A percentile compares a stretch with the other conserved stretches of the same genome.
Conservation (phyloP, 116 monocot species). For the Thalassia testudinum region DNA sequence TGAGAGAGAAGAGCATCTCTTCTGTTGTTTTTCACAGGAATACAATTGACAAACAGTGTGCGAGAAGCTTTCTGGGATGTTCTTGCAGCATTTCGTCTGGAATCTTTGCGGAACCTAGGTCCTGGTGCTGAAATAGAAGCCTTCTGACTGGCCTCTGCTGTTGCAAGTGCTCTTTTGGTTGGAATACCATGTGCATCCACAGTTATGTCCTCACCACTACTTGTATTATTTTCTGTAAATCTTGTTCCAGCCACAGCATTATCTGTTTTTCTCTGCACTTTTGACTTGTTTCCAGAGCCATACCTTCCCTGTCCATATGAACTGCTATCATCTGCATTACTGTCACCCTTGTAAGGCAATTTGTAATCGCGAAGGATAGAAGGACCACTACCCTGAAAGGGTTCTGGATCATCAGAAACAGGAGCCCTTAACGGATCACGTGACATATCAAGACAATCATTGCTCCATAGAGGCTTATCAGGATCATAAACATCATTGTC, state of each 20-base stretch:
- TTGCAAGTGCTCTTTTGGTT: neutral
- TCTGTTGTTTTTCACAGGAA: constrained; percentile 63
- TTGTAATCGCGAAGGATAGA: constrained; percentile 9
- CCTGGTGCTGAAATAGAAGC: constrained; percentile 4
- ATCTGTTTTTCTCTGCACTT: constrained; percentile 13
- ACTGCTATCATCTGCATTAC: constrained; percentile 16
- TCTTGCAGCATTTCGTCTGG: constrained; percentile 17
- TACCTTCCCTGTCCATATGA: constrained; percentile 41
- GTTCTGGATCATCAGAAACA: constrained; percentile 26
- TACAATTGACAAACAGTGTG: constrained; percentile 73
- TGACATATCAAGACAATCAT: constrained; percentile 32
- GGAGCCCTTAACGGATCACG: constrained; percentile 27
- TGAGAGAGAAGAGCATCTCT: constrained; percentile 61
- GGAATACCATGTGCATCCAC: constrained; percentile 11
- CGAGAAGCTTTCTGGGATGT: constrained; percentile 57
- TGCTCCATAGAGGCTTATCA: constrained; percentile 94
- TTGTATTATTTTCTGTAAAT: neutral
- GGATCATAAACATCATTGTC: constrained; percentile 97
- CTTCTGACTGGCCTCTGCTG: neutral
- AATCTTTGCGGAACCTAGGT: constrained; percentile 15
- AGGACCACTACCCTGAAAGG: constrained; percentile 33
- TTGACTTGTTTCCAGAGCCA: constrained; percentile 25
- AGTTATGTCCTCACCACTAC: neutral
- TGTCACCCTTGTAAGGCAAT: constrained; percentile 18
- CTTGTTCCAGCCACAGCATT: constrained; percentile 9